Evolutionary conservation across 352 stramenopile species (phyloP).

Genomic region (Sclerospora graminicola): DNA sequence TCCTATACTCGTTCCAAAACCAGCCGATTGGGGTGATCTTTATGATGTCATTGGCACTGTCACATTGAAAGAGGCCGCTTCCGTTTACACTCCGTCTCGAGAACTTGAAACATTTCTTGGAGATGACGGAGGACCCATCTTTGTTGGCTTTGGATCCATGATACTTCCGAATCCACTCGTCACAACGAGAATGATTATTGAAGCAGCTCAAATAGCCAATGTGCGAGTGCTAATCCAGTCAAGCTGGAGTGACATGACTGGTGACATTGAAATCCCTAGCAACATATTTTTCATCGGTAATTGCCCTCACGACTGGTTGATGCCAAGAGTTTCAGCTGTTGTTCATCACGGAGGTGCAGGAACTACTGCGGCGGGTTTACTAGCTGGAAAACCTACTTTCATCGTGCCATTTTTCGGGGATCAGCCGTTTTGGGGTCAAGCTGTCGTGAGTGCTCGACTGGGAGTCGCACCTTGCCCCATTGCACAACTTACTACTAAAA

Average conservation of each 20-base stretch:
- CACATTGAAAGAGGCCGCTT: slow-evolving; percentile 19
- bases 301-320: slow-evolving; percentile 85
- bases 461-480: no score
- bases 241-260: slow-evolving; percentile 70
- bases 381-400: no score
- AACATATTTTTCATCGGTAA: slow-evolving; percentile 59
- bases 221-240: slow-evolving; percentile 84
- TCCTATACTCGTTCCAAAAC: slow-evolving; percentile 37
- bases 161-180: slow-evolving; percentile 69
- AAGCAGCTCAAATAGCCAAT: slow-evolving; percentile 39
- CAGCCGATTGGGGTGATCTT: slow-evolving; percentile 43
- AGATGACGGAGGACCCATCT: slow-evolving; percentile 61
- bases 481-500: no score
- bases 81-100: slow-evolving; percentile 16
- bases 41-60: slow-evolving; percentile 41
- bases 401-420: no score
- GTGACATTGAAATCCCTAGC: slow-evolving; percentile 26
- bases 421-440: no score
- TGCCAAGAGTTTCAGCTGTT: slow-evolving; percentile 78
- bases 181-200: slow-evolving; percentile 74
- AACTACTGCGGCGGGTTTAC: slow-evolving; percentile 45
- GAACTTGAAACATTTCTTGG: slow-evolving; percentile 24
- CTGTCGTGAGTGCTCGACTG: no score
- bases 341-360: slow-evolving; percentile 72
- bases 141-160: slow-evolving; percentile 91